These are phyloP conservation scores for Hemileccinum impolitum DNA, from an alignment of 768 basidiomycete species.

Conservation along the genomic window DNA sequence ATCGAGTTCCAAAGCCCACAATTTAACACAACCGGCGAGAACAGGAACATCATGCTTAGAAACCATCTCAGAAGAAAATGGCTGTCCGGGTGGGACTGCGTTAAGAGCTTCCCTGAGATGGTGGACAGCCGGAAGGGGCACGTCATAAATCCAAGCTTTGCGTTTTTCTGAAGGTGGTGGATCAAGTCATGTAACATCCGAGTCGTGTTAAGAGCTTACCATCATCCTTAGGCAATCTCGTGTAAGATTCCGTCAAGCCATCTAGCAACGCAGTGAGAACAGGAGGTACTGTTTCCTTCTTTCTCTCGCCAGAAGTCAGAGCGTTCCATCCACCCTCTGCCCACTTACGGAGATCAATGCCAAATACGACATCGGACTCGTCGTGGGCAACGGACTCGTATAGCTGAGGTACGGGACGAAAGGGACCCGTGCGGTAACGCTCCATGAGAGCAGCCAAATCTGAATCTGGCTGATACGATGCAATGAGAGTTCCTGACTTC, in stretches of 20 bases:
- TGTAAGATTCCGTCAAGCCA: constrained; percentile 63
- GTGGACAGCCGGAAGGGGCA: constrained; percentile 78
- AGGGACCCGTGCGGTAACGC: constrained; percentile 89
- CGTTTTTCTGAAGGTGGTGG: constrained; percentile 59
- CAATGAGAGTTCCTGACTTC: constrained; percentile 69
- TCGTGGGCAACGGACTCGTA: constrained; percentile 85
- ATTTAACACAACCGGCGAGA: constrained; percentile 78
- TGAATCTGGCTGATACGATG: constrained; percentile 84
- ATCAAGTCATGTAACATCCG: background rate
- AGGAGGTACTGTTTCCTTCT: constrained; percentile 65
- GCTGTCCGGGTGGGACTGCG: constrained; percentile 49
- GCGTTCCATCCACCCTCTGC: constrained; percentile 77
- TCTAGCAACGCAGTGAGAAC: constrained; percentile 66
- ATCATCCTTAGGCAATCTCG: constrained; percentile 53
- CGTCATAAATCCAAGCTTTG: constrained; percentile 94
- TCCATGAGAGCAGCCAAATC: constrained; percentile 87
- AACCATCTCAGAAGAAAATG: constrained; percentile 53
- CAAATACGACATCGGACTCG: constrained; percentile 84
- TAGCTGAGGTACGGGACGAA: constrained; percentile 79
- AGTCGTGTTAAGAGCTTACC: constrained; percentile 41
- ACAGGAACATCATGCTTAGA: constrained; percentile 82
- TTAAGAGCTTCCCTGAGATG: constrained; percentile 85
- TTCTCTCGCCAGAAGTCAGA: constrained; percentile 50
- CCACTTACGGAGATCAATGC: constrained; percentile 90
- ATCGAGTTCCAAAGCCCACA: constrained; percentile 90